Conservation (phyloP, 2,329 filamentous ascomycete genomes). For the Aspergillus sp. region DNA sequence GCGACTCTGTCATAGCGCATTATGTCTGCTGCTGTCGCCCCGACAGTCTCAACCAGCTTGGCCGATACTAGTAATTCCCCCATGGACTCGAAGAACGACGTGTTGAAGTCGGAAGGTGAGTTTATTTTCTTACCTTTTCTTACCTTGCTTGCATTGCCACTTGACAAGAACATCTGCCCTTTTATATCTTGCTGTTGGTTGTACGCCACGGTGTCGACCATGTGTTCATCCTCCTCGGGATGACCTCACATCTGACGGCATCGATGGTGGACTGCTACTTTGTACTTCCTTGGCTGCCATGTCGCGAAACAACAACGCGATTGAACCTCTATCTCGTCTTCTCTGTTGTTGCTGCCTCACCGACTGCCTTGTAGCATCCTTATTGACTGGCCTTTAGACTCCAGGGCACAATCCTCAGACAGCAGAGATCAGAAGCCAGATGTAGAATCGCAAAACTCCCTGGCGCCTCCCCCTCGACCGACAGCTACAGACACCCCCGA, state of each 20-base stretch:
- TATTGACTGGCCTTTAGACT: slow-evolving; percentile 24
- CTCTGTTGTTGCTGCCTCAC: slow-evolving; percentile 2
- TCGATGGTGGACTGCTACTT: slow-evolving; percentile 21
- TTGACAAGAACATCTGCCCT: slow-evolving; percentile 3
- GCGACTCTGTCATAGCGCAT: slow-evolving; percentile 3
- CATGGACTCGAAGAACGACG: slow-evolving; percentile 36
- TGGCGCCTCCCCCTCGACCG: slow-evolving; percentile 63
- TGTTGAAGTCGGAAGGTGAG: slow-evolving; percentile 35
- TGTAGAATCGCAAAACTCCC: slow-evolving; percentile 56
- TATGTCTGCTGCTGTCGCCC: slow-evolving; percentile 38
- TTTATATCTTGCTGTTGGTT: slow-evolving; percentile 13
- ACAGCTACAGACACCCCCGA: slow-evolving; percentile 55
- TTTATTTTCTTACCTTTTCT: slow-evolving; percentile 9
- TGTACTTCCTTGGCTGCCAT: slow-evolving; percentile 8
- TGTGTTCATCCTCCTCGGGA: slow-evolving; percentile 25
- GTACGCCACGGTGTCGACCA: slow-evolving; percentile 22
- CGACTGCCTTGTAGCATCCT: slow-evolving; percentile 1
- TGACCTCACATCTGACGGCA: slow-evolving; percentile 34
- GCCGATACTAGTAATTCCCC: slow-evolving; percentile 29
- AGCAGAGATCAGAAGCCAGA: slow-evolving; percentile 34
- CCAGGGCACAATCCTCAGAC: slow-evolving; percentile 26
- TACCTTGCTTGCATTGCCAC: neutral
- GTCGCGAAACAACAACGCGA: slow-evolving; percentile 6
- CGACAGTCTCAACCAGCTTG: slow-evolving; percentile 27
- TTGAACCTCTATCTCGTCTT: slow-evolving; percentile 9